Conservation (phyloP, 345 rosid genomes). For the Gossypium turneri region DNA sequence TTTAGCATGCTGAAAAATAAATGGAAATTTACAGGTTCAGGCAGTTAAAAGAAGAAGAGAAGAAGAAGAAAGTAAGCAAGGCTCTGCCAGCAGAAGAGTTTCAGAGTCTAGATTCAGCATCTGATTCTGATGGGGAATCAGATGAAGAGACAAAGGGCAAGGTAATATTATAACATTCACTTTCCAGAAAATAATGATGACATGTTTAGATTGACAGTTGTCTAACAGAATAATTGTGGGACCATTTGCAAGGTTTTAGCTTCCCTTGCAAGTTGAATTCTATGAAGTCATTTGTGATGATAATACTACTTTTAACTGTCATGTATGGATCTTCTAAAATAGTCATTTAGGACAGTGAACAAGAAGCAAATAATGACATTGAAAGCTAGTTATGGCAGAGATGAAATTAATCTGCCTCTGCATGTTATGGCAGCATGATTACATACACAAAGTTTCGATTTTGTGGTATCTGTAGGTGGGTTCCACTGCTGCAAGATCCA, state of each 20-base stretch:
- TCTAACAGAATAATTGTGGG: slow-evolving; percentile 12
- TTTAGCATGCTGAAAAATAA: slow-evolving; percentile 19
- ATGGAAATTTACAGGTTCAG: slow-evolving; percentile 55
- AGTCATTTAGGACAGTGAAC: background rate
- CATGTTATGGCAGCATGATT: slow-evolving; percentile 6
- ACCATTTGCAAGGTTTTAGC: slow-evolving; percentile 17
- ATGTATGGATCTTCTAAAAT: slow-evolving; percentile 15
- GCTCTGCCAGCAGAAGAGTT: slow-evolving; percentile 47
- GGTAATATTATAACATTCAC: slow-evolving; percentile 32
- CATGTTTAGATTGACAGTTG: slow-evolving; percentile 1
- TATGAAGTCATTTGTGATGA: slow-evolving; percentile 12
- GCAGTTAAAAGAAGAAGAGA: slow-evolving; percentile 70
- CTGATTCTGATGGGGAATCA: slow-evolving; percentile 59
- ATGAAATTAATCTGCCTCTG: background rate
- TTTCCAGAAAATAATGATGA: background rate
- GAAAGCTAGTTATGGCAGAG: slow-evolving; percentile 6
- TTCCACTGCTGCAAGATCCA: slow-evolving; percentile 10
- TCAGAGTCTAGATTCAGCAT: slow-evolving; percentile 38
- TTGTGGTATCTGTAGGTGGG: slow-evolving; percentile 19
- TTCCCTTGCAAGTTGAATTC: slow-evolving; percentile 13
- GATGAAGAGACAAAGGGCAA: slow-evolving; percentile 46
- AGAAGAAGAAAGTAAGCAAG: slow-evolving; percentile 43
- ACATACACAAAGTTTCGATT: slow-evolving; percentile 11
- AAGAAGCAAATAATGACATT: slow-evolving; percentile 6
- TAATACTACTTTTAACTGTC: slow-evolving; percentile 6